Evolutionary conservation across 2,329 filamentous ascomycete genomes (phyloP).

Genomic region (Alternaria angustiovoidea): DNA sequence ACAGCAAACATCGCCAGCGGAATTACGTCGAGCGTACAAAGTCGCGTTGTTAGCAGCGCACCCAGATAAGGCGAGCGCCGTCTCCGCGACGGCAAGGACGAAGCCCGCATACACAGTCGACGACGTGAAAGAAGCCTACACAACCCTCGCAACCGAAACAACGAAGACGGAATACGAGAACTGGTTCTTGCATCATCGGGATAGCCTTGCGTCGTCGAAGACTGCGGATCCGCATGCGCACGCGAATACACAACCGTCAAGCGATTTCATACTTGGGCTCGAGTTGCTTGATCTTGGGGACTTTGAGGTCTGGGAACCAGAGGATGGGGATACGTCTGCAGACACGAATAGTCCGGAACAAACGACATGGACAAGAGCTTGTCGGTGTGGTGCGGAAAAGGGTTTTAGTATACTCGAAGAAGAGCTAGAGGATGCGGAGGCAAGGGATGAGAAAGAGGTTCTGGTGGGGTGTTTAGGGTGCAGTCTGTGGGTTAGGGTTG

Average conservation of each 20-base stretch:
- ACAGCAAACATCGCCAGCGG: constrained; percentile 7
- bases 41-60: constrained; percentile 65
- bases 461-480: constrained; percentile 68
- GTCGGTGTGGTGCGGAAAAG: constrained; percentile 65
- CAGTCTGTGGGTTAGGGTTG: constrained; percentile 69
- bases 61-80: constrained; percentile 60
- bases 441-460: constrained; percentile 65
- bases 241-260: constrained; percentile 8
- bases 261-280: constrained; percentile 56
- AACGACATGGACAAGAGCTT: constrained; percentile 60
- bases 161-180: constrained; percentile 55
- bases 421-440: constrained; percentile 61
- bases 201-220: background rate
- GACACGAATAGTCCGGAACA: background rate
- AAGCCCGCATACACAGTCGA: constrained; percentile 58
- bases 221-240: background rate
- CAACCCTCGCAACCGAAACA: constrained; percentile 57
- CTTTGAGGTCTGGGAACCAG: constrained; percentile 25
- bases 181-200: constrained; percentile 23
- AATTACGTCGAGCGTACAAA: constrained; percentile 59
- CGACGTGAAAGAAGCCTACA: constrained; percentile 67
- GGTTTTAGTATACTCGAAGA: constrained; percentile 64
- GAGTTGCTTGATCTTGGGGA: constrained; percentile 68
- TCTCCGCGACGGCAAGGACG: background rate
- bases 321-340: background rate